Evolutionary conservation across 2,329 filamentous ascomycete genomes (phyloP), one percentile per base, ranked within the genome.

Genomic region (Colletotrichum caudatum): DNA sequence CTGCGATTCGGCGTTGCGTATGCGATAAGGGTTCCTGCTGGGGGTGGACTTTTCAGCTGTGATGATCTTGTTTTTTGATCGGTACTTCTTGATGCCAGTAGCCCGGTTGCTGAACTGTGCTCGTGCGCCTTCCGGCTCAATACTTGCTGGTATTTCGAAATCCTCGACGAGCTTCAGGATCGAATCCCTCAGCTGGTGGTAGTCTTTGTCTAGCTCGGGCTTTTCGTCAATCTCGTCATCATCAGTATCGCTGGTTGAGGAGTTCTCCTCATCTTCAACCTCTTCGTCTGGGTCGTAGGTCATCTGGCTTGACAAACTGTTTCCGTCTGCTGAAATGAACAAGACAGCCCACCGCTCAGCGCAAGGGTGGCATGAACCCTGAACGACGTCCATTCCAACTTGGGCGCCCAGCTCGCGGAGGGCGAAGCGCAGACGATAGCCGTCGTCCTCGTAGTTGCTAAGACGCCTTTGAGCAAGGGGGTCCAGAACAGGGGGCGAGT

Each of bases 311-410:
- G 90, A 91, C 51, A 97, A 83, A 63, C 86, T 86, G 76, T 89
- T 90, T 41, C 93, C 93, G 79, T 94, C 90, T 0, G 89, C 82
- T 0, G 92, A 92, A 67, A 97, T 89, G 76, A 95, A 95, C 11
- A 97, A 83, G 8, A 96, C 91, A 5, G 92, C 89, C 94, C 94
- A 97, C 67, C 91, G 87, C 81, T 97, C 94, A 1, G 92, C 91
- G 73, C 93, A 95, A 11, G 94, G 94, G 76, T 96, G 93, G 66
- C 90, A 92, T 18, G 89, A 85, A 29, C 92, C 92, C 61, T 90
- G 89, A 23, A 91, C 85, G 16, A 84, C 87, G 18, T 94, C 91
- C 8, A 84, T 76, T 5, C 92, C 92, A 12, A 94, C 82, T 7
- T 86, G 86, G 58, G 92, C 89, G 8, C 84, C 86, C 90, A 94